These are phyloP conservation scores for Colletotrichum abscissum DNA, from an alignment of 2,329 filamentous ascomycete genomes.

Conservation along the genomic window DNA sequence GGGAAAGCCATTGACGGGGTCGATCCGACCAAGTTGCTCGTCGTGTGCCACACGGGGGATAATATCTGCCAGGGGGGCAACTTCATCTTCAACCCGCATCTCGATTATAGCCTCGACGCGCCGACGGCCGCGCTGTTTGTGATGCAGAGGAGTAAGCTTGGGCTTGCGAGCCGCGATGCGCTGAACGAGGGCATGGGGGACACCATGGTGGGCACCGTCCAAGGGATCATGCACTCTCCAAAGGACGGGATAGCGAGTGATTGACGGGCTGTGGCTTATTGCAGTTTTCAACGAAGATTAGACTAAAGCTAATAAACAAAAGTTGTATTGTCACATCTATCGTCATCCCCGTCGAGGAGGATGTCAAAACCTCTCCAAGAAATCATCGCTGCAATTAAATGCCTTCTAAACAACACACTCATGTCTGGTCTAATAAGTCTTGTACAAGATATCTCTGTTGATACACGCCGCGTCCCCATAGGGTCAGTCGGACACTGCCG, in stretches of 20 bases:
- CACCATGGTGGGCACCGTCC: constrained; percentile 35
- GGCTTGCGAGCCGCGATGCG: constrained; percentile 40
- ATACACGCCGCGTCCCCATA: background rate
- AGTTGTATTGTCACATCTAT: background rate
- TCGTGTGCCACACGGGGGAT: constrained; percentile 43
- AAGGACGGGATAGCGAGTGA: constrained; percentile 3
- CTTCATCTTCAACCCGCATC: constrained; percentile 26
- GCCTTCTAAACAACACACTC: background rate
- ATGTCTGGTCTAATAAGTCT: background rate
- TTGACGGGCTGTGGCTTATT: background rate
- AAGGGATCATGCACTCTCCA: constrained; percentile 18
- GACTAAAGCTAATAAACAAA: background rate
- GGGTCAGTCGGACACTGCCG: background rate
- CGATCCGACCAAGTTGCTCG: constrained; percentile 36
- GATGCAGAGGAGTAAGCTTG: constrained; percentile 40
- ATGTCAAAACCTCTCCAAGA: background rate
- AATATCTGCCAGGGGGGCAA: constrained; percentile 42
- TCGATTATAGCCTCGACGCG: constrained; percentile 35
- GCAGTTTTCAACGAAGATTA: too few relatives aligned
- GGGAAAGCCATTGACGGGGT: constrained; percentile 39
- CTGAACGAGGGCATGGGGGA: constrained; percentile 39
- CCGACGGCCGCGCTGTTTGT: constrained; percentile 36
- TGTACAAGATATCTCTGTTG: constrained; percentile 6
- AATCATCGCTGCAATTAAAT: constrained; percentile 8
- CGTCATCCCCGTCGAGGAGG: too few relatives aligned